phyloP scores from a whole-genome alignment of 2,329 filamentous ascomycete species.

The Pyricularia pennisetigena region DNA sequence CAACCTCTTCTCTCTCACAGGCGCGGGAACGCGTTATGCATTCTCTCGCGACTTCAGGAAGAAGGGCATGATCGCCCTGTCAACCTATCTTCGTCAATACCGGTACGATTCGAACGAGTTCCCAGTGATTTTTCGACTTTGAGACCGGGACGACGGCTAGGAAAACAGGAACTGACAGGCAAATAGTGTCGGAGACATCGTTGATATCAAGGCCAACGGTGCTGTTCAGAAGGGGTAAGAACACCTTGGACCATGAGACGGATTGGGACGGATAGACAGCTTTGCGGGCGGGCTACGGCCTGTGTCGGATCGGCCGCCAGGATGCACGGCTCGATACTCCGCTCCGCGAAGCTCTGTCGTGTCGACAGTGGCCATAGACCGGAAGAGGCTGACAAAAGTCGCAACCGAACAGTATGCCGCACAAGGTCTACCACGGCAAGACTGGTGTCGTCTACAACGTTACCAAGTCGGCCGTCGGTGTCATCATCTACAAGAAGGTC shows the following conservation, averaged over 20 bases:
- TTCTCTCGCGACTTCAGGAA: constrained; percentile 84
- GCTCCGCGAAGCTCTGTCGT: background rate
- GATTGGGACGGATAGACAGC: background rate
- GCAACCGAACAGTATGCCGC: constrained; percentile 65
- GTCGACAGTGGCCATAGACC: constrained; percentile 2
- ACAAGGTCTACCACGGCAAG: constrained; percentile 99
- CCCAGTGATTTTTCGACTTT: background rate
- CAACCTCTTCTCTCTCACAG: constrained; percentile 17
- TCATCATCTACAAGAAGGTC: constrained; percentile 99
- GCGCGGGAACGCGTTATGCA: constrained; percentile 74
- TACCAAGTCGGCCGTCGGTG: constrained; percentile 92
- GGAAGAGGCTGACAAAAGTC: constrained; percentile 21
- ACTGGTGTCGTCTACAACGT: constrained; percentile 98
- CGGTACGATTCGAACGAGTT: constrained; percentile 43
- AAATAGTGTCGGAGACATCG: constrained; percentile 86
- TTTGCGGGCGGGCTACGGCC: background rate
- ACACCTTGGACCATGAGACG: background rate
- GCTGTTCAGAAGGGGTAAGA: constrained; percentile 94
- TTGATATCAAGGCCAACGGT: constrained; percentile 98
- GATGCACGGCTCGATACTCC: background rate
- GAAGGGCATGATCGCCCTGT: constrained; percentile 87
- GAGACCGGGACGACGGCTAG: background rate
- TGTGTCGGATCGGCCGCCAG: background rate
- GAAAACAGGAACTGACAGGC: constrained; percentile 28
- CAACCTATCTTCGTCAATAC: constrained; percentile 92